Conservation (phyloP, 176 grass and related monocot genomes). For the Carex parvula region DNA sequence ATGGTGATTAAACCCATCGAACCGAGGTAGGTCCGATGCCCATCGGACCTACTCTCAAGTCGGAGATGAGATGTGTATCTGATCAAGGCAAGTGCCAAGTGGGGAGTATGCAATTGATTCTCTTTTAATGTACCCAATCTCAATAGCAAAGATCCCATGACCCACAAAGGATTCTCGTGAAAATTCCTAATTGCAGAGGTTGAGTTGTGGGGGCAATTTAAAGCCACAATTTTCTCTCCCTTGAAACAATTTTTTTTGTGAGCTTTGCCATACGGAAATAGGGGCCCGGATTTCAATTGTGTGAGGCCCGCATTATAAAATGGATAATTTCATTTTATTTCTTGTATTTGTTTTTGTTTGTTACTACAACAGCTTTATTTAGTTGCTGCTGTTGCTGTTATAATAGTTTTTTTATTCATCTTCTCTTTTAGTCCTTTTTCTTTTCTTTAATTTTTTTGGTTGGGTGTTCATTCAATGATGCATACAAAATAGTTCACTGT, state of each 20-base stretch:
- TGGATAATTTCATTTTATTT: not conserved
- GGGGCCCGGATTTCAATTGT: not conserved
- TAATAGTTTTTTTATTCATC: not conserved
- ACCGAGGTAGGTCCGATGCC: too few relatives aligned
- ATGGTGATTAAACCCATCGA: too few relatives aligned
- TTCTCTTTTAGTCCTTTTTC: not conserved
- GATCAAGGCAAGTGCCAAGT: conserved; percentile 2
- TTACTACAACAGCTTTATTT: not conserved
- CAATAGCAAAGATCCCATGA: conserved; percentile 21
- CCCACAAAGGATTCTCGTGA: conserved; percentile 24
- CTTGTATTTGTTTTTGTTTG: not conserved
- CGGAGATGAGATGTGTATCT: not conserved
- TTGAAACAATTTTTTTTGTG: not conserved
- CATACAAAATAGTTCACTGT: not conserved
- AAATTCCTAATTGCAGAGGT: not conserved
- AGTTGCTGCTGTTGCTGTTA: not conserved
- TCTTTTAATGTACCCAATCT: conserved; percentile 8
- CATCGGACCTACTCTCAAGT: too few relatives aligned
- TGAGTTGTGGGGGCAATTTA: not conserved
- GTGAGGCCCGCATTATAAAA: not conserved
- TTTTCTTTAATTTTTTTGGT: not conserved
- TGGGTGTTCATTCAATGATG: not conserved
- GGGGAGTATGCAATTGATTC: not conserved
- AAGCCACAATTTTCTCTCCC: not conserved
- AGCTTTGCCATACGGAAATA: not conserved